These are phyloP conservation scores for Lasiosphaeria ovina DNA, from an alignment of 495 filamentous ascomycete genomes.

Conservation along the genomic window DNA sequence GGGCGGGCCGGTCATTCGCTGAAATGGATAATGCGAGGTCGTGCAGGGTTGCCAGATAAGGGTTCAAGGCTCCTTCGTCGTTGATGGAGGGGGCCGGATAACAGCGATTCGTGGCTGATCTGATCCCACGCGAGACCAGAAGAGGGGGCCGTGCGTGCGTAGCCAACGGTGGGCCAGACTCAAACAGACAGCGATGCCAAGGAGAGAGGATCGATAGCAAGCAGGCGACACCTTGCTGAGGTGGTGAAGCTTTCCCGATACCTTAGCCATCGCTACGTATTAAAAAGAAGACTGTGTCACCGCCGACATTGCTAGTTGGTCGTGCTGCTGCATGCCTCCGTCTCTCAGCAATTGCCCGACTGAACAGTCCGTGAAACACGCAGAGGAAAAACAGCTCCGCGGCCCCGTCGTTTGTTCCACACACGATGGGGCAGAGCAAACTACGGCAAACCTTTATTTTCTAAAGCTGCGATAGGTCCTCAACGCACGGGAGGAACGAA, in stretches of 20 bases:
- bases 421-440: no score
- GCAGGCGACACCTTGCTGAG: neutral
- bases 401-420: no score
- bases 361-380: no score
- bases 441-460: no score
- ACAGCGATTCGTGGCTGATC: neutral
- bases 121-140: neutral
- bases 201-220: neutral
- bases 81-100: neutral
- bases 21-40: neutral
- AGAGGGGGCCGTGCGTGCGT: slow-evolving; percentile 6
- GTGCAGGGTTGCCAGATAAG: slow-evolving; percentile 2
- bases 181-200: neutral
- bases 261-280: no score
- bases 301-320: no score
- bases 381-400: no score
- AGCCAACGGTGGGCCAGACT: neutral
- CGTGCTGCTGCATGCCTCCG: no score
- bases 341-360: no score
- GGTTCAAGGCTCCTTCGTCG: neutral
- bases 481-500: no score
- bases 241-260: neutral
- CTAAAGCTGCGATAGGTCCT: no score
- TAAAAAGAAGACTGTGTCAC: no score
- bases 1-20: neutral